A percentile compares a stretch with the other conserved stretches of the same genome.
Conservation (phyloP, 257 asterid species). For the Plantago ovata region DNA sequence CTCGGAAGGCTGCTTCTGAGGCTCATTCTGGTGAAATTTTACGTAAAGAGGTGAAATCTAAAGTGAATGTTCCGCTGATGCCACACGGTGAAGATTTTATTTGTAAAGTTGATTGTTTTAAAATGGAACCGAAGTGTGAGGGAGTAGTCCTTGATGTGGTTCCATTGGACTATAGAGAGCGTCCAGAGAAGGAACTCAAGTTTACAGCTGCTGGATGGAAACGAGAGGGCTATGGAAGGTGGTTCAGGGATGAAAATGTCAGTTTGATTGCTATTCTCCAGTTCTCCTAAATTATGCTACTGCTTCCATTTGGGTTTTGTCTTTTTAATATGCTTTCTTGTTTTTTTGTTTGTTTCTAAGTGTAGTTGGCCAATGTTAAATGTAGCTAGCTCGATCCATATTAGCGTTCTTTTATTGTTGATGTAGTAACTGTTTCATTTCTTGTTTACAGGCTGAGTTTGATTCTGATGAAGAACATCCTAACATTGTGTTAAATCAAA, state of each 20-base stretch:
- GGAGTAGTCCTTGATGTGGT: constrained; percentile 20
- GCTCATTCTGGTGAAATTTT: constrained; percentile 21
- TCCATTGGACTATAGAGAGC: constrained; percentile 28
- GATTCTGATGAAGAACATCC: constrained; percentile 93
- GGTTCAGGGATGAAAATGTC: constrained; percentile 85
- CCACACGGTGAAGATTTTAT: constrained; percentile 14
- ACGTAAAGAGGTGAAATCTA: constrained; percentile 24
- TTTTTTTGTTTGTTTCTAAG: neutral
- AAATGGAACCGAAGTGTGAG: constrained; percentile 16
- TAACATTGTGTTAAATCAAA: constrained; percentile 34
- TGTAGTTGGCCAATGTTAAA: neutral
- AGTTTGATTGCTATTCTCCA: constrained; percentile 22
- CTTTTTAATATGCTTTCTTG: constrained; percentile 3
- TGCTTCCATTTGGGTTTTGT: neutral
- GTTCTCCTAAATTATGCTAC: neutral
- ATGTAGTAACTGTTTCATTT: constrained; percentile 1
- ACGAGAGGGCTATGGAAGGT: constrained; percentile 64
- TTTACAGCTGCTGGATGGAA: constrained; percentile 81
- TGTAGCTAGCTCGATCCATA: too few species aligned
- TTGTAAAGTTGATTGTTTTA: constrained; percentile 17
- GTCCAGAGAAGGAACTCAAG: constrained; percentile 59
- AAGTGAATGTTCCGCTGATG: neutral
- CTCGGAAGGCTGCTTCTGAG: constrained; percentile 47
- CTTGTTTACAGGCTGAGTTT: constrained; percentile 63
- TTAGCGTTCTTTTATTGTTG: too few species aligned